Base-by-base conservation (phyloP, 306 rosid genomes). In the Castanea mollissima region DNA sequence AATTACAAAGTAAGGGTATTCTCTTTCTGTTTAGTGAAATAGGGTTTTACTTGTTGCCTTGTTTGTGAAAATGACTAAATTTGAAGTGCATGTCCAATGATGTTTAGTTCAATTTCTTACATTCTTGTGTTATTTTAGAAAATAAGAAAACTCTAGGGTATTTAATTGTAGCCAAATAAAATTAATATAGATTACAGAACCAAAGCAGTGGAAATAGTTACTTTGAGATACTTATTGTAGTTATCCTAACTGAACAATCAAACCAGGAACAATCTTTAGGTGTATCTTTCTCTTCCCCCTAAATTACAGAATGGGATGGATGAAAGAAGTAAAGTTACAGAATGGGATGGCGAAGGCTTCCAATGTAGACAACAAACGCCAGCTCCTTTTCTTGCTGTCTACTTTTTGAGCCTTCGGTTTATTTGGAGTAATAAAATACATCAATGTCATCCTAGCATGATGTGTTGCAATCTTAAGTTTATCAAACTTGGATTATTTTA, bases 1-100 rank as follows among this genome's bases (percentile, higher is more conserved):
- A 79, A 96, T 96, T 74, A 96, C 99, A 78, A 93, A 82, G 99
- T 96, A 83, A 78, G 83, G 49, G 71, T 76, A 29, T 81, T 23
- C 23, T 59, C 35, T 34, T 31, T 16, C 78, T 52, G 55, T 14
- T 16, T 59, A 46, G 57, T 73, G 79, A 19, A 38, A 55, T 7
- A 54, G 14, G 13, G 6, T 52, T 62, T 25, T 62, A 1, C 44
- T 3, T 57, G 18, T n/a, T 55, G 35, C 21, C 58, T 31, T 64
- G 21, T 64, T 64, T 29, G 56, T 19, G 74, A 29, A 25, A 64
- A 23, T 68, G 15, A 62, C 23, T 74, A 5, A 20, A 31, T 41
- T 72, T 70, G 44, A 34, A 77, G 21, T 58, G 69, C 41, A 13
- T 75, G 46, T 76, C 74, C 54, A 56, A 19, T 70, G 8, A 25